phyloP scores from a whole-genome alignment of 495 filamentous ascomycete genomes.

The Halenospora varia region DNA sequence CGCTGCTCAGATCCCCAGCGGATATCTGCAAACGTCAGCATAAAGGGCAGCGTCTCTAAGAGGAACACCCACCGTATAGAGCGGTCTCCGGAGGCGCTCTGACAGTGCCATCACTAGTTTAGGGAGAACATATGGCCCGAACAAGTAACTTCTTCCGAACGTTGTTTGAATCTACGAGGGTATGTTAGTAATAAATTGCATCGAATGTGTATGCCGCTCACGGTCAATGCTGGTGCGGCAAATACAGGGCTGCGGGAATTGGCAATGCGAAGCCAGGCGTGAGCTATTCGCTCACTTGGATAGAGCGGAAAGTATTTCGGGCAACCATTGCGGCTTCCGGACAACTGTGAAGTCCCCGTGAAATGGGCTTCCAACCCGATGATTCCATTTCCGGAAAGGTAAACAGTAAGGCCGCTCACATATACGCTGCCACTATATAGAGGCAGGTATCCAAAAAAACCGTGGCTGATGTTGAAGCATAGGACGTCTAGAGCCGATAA shows the following conservation, averaged over 20 bases:
- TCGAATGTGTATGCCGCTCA: not conserved
- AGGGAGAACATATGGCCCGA: constrained; percentile 1
- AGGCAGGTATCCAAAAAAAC: constrained; percentile 16
- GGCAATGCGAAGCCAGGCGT: constrained; percentile 13
- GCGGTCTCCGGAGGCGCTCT: constrained; percentile 9
- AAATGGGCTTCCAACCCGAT: constrained; percentile 14
- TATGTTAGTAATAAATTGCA: constrained; percentile 1
- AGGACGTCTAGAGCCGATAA: not conserved
- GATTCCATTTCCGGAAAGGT: not conserved
- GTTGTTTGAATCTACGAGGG: constrained; percentile 14
- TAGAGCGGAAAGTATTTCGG: constrained; percentile 2
- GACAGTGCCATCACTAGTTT: not conserved
- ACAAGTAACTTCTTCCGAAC: constrained; percentile 4
- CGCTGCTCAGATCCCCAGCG: constrained; percentile 10
- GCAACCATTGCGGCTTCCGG: constrained; percentile 3
- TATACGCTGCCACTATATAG: constrained; percentile 6
- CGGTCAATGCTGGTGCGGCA: not conserved
- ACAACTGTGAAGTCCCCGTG: not conserved
- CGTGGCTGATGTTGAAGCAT: not conserved
- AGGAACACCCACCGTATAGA: constrained; percentile 26
- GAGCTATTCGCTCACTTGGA: constrained; percentile 6
- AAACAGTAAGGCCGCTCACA: constrained; percentile 11
- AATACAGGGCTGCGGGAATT: constrained; percentile 1
- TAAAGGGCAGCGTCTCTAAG: constrained; percentile 10
- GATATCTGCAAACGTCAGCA: constrained; percentile 25